A percentile compares a stretch with the other conserved stretches of the same genome.
Conservation (phyloP, 495 filamentous ascomycete genomes). For the Copromyces sp. region DNA sequence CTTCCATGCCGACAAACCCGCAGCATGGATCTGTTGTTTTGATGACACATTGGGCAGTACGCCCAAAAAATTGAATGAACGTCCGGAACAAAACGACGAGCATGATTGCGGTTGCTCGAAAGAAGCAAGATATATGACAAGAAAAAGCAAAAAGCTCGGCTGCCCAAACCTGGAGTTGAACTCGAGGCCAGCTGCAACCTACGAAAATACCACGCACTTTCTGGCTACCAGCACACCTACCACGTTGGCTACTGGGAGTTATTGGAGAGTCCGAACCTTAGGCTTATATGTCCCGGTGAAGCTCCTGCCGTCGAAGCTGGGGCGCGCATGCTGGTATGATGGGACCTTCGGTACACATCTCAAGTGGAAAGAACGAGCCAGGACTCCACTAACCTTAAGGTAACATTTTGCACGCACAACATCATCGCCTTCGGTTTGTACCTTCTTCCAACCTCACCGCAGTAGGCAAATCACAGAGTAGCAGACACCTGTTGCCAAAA, state of each 20-base stretch:
- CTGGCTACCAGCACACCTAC: background rate
- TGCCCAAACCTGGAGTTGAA: background rate
- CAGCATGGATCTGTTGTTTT: background rate
- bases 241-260: background rate
- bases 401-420: no score
- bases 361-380: no score
- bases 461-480: no score
- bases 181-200: background rate
- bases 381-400: no score
- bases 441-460: no score
- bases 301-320: background rate
- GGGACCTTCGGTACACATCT: no score
- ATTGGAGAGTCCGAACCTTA: background rate
- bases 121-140: background rate
- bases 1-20: background rate
- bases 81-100: background rate
- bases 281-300: background rate
- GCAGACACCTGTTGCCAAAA: no score
- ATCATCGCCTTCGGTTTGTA: no score
- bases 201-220: background rate
- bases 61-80: background rate
- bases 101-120: background rate
- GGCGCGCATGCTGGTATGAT: background rate
- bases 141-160: background rate
- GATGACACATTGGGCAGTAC: background rate